Conservation (phyloP, 257 asterid species). For the Gentiana dahurica region DNA sequence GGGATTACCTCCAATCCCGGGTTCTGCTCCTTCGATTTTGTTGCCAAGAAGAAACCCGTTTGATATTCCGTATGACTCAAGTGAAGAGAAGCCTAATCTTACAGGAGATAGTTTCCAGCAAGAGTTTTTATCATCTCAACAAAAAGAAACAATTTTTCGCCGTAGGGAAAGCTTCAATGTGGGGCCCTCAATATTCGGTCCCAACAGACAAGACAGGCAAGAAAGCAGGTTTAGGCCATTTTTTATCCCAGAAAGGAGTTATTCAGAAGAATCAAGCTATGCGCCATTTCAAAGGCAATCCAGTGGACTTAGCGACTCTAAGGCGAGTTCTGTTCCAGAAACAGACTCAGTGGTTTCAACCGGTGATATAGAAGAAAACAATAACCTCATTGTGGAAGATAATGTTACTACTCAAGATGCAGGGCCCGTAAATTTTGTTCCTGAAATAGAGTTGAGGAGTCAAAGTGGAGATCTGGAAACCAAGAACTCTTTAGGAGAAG, state of each 20-base stretch:
- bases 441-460: constrained; percentile 35
- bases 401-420: constrained; percentile 14
- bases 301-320: constrained; percentile 79
- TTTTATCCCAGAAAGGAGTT: constrained; percentile 45
- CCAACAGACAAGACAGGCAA: constrained; percentile 37
- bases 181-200: constrained; percentile 52
- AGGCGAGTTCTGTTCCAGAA: constrained; percentile 64
- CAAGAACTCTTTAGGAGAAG: constrained; percentile 25
- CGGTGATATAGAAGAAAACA: constrained; percentile 47
- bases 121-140: constrained; percentile 36
- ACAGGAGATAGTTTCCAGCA: constrained; percentile 58
- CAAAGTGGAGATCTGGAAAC: constrained; percentile 32
- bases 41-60: constrained; percentile 69
- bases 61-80: constrained; percentile 74
- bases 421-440: constrained; percentile 21
- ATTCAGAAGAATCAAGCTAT: constrained; percentile 51
- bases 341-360: constrained; percentile 56
- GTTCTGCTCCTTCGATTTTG: constrained; percentile 87
- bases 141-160: constrained; percentile 46
- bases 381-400: constrained; percentile 20
- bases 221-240: constrained; percentile 54
- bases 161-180: constrained; percentile 68
- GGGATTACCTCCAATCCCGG: constrained; percentile 76
- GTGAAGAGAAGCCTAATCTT: constrained; percentile 81
- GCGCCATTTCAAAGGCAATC: constrained; percentile 49